Conservation (phyloP, 2,329 filamentous ascomycete species). For the Aspergillus neoniger region DNA sequence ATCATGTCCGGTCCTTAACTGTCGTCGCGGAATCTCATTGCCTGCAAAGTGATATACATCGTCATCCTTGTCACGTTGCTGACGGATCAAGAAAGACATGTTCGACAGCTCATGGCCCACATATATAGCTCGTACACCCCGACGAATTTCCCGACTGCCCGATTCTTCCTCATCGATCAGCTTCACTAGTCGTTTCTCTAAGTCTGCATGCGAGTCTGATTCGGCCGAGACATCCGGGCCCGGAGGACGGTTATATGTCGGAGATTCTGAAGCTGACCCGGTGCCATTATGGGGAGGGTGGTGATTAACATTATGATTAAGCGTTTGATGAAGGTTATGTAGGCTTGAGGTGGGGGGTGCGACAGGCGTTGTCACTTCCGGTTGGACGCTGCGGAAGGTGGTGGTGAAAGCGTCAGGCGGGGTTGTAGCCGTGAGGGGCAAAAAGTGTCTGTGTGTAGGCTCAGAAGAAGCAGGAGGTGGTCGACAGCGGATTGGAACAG, state of each 20-base stretch:
- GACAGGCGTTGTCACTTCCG: conserved; percentile 22
- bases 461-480: conserved; percentile 34
- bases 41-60: conserved; percentile 48
- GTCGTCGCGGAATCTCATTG: conserved; percentile 47
- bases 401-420: conserved; percentile 31
- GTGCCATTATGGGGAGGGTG: conserved; percentile 20
- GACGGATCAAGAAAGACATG: conserved; percentile 57
- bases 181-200: conserved; percentile 52
- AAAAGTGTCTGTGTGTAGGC: conserved; percentile 20
- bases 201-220: conserved; percentile 44
- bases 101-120: conserved; percentile 60
- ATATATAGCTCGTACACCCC: conserved; percentile 54
- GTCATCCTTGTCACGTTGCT: conserved; percentile 48
- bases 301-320: conserved; percentile 8
- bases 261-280: conserved; percentile 22
- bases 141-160: conserved; percentile 50
- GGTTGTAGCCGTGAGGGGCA: conserved; percentile 22
- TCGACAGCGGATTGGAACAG: conserved; percentile 50
- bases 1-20: conserved; percentile 47
- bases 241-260: conserved; percentile 27
- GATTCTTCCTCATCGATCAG: conserved; percentile 54
- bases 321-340: conserved; percentile 10
- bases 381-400: conserved; percentile 25
- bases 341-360: conserved; percentile 15
- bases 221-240: conserved; percentile 35